Conservation (phyloP, 257 asterid genomes). For the Fraxinus anomala region DNA sequence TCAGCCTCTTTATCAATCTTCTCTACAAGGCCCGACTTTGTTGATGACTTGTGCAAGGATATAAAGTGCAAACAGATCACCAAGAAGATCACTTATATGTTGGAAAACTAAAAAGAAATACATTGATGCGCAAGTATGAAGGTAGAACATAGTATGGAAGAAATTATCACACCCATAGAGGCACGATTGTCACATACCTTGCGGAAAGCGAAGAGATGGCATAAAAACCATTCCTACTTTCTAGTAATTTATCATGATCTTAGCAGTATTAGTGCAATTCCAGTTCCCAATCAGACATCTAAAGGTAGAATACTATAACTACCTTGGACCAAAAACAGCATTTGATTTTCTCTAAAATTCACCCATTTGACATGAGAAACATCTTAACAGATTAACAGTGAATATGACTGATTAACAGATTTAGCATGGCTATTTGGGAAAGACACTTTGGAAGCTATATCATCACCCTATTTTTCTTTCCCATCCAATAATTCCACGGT, state of each 20-base stretch:
- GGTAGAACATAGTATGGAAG: background rate
- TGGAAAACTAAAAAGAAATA: background rate
- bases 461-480: conserved; percentile 33
- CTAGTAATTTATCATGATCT: conserved; percentile 1
- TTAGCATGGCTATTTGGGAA: conserved; percentile 7
- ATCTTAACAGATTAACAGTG: conserved; percentile 31
- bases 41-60: no score
- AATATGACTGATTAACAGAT: conserved; percentile 31
- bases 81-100: background rate
- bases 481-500: conserved; percentile 29
- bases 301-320: conserved; percentile 13
- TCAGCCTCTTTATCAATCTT: no score
- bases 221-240: conserved; percentile 25
- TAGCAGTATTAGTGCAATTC: conserved; percentile 22
- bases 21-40: no score
- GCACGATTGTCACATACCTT: conserved; percentile 20
- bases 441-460: background rate
- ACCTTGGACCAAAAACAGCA: conserved; percentile 6
- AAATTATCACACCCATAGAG: background rate
- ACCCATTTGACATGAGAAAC: conserved; percentile 1
- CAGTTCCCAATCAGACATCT: conserved; percentile 14
- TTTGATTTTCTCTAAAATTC: background rate
- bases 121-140: no score
- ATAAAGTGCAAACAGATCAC: background rate
- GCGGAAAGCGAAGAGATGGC: conserved; percentile 14